Conservation (phyloP, 345 rosid genomes). For the Erysimum cheiranthoides region DNA sequence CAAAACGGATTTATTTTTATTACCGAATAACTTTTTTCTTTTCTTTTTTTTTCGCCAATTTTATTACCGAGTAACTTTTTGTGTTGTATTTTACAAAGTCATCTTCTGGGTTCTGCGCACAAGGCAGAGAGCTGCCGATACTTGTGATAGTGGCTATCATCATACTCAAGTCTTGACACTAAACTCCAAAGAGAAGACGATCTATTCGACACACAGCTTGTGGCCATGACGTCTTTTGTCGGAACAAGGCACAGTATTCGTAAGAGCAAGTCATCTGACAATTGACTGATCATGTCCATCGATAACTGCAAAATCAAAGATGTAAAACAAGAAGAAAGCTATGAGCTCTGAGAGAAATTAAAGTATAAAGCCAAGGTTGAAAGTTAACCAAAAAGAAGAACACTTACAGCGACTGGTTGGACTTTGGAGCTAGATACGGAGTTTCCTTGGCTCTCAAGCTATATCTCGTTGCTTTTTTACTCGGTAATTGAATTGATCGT, state of each 20-base stretch:
- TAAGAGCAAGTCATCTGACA: slow-evolving; percentile 9
- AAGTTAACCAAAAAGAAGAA: too few species aligned
- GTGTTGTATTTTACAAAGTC: not conserved
- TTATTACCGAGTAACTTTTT: too few species aligned
- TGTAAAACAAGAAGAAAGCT: too few species aligned
- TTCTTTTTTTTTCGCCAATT: too few species aligned
- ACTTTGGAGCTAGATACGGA: too few species aligned
- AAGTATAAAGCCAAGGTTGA: too few species aligned
- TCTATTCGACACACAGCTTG: slow-evolving; percentile 5
- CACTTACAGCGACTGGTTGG: too few species aligned
- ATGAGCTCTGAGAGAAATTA: not conserved
- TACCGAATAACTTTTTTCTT: too few species aligned
- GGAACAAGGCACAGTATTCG: slow-evolving; percentile 14
- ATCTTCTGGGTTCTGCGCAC: not conserved
- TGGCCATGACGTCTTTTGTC: slow-evolving; percentile 13
- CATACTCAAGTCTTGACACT: slow-evolving; percentile 1
- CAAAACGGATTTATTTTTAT: too few species aligned
- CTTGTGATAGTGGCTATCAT: not conserved
- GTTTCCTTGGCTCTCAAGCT: too few species aligned
- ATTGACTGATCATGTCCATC: slow-evolving; percentile 7
- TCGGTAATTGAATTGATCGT: too few species aligned
- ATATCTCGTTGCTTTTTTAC: too few species aligned
- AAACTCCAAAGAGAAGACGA: slow-evolving; percentile 10
- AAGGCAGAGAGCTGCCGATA: slow-evolving; percentile 6
- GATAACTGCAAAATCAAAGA: not conserved